Conservation (phyloP, 306 rosid genomes). For the Vicia faba region DNA sequence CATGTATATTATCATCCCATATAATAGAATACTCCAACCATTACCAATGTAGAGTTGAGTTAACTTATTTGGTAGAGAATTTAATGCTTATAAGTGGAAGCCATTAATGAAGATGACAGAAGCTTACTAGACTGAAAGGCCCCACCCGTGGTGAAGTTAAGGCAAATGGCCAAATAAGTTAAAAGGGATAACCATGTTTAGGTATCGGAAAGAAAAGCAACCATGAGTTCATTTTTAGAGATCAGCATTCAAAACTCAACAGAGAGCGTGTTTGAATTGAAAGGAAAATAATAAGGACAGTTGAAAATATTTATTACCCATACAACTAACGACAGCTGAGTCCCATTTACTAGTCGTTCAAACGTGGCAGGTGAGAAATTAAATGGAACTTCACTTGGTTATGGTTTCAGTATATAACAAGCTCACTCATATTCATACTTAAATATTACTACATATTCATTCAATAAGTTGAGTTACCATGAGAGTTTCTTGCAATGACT, state of each 20-base stretch:
- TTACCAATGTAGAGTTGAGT: neutral
- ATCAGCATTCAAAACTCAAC: neutral
- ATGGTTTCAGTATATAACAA: neutral
- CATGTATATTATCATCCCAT: neutral
- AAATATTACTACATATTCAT: neutral
- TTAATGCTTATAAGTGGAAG: neutral
- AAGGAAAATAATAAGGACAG: neutral
- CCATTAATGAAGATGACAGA: neutral
- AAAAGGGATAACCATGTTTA: neutral
- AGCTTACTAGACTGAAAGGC: neutral
- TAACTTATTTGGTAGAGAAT: neutral
- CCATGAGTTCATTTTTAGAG: slow-evolving; percentile 3
- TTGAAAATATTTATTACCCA: neutral
- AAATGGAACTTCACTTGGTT: neutral
- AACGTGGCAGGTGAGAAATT: neutral
- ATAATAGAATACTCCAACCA: neutral
- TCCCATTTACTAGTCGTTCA: neutral
- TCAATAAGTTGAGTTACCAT: neutral
- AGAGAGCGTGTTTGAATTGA: neutral
- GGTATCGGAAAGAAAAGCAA: neutral
- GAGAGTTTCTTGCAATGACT: neutral
- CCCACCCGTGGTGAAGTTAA: neutral
- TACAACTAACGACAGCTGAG: neutral
- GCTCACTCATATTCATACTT: neutral
- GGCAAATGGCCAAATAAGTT: neutral